Conservation (phyloP, 2,329 filamentous ascomycete species). For the Colletotrichum musicola region DNA sequence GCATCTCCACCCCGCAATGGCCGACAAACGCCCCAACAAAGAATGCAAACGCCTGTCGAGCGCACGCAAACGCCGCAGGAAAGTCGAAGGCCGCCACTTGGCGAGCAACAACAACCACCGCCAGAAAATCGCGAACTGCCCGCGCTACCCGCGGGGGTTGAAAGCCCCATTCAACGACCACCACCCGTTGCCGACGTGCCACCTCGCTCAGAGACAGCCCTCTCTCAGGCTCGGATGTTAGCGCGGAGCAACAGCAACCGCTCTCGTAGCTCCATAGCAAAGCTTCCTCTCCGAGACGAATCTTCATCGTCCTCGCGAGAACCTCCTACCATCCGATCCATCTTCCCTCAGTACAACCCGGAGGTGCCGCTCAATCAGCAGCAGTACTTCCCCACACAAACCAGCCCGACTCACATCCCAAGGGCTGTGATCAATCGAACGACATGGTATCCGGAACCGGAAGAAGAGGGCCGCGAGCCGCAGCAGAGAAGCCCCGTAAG, state of each 20-base stretch:
- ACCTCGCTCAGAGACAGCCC: slow-evolving; percentile 62
- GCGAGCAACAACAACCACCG: slow-evolving; percentile 26
- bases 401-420: slow-evolving; percentile 73
- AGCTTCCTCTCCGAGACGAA: slow-evolving; percentile 59
- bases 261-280: slow-evolving; percentile 69
- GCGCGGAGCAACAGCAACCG: slow-evolving; percentile 62
- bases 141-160: slow-evolving; percentile 34
- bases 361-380: slow-evolving; percentile 75
- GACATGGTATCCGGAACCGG: slow-evolving; percentile 64
- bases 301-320: slow-evolving; percentile 41
- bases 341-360: slow-evolving; percentile 82
- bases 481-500: slow-evolving; percentile 33
- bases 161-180: slow-evolving; percentile 52
- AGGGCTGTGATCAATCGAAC: slow-evolving; percentile 74
- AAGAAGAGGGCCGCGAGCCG: slow-evolving; percentile 42
- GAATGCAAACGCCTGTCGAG: slow-evolving; percentile 50
- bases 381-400: slow-evolving; percentile 76
- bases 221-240: slow-evolving; percentile 64
- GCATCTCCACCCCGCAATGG: slow-evolving; percentile 48
- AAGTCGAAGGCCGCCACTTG: slow-evolving; percentile 35
- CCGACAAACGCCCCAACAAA: slow-evolving; percentile 50
- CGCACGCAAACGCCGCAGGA: slow-evolving; percentile 47
- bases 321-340: slow-evolving; percentile 70
- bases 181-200: slow-evolving; percentile 58
- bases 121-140: slow-evolving; percentile 25